Conservation (phyloP, 352 stramenopile species). For the Globisporangium mamillatum region DNA sequence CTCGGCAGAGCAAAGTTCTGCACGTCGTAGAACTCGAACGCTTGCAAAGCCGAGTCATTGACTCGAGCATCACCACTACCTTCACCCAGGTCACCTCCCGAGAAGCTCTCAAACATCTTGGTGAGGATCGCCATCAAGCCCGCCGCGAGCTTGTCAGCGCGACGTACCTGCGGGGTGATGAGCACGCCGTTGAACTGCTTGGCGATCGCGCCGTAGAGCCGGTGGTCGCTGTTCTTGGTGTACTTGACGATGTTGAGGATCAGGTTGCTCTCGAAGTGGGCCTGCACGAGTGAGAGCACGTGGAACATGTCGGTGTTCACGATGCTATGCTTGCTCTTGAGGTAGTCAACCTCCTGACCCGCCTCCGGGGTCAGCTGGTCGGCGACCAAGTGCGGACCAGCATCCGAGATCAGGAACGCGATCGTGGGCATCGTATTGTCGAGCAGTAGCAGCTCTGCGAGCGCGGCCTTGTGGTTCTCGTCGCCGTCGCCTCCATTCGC, state of each 20-base stretch:
- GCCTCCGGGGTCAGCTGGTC: conserved; percentile 18
- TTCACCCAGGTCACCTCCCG: background rate
- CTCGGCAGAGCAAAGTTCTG: conserved; percentile 25
- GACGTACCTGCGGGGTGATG: conserved; percentile 43
- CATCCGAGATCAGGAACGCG: conserved; percentile 71
- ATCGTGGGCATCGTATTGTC: conserved; percentile 56
- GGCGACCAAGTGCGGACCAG: conserved; percentile 44
- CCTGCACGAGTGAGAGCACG: conserved; percentile 41
- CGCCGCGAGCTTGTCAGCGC: conserved; percentile 28
- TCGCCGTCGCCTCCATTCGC: conserved; percentile 54
- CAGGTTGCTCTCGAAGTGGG: conserved; percentile 50
- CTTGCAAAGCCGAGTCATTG: conserved; percentile 22
- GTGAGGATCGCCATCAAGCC: conserved; percentile 55
- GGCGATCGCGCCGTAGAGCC: conserved; percentile 51
- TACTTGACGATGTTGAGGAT: conserved; percentile 69
- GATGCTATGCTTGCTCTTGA: conserved; percentile 46
- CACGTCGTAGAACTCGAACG: conserved; percentile 61
- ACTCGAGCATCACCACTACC: no score
- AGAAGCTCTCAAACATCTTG: conserved; percentile 41
- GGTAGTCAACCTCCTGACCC: conserved; percentile 37
- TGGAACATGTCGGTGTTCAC: conserved; percentile 55
- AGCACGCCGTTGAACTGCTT: conserved; percentile 62
- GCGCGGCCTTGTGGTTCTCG: conserved; percentile 70
- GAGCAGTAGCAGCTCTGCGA: conserved; percentile 48
- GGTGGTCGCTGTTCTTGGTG: conserved; percentile 44